Conservation (phyloP, 352 stramenopile species). For the Phytophthora foliorum region DNA sequence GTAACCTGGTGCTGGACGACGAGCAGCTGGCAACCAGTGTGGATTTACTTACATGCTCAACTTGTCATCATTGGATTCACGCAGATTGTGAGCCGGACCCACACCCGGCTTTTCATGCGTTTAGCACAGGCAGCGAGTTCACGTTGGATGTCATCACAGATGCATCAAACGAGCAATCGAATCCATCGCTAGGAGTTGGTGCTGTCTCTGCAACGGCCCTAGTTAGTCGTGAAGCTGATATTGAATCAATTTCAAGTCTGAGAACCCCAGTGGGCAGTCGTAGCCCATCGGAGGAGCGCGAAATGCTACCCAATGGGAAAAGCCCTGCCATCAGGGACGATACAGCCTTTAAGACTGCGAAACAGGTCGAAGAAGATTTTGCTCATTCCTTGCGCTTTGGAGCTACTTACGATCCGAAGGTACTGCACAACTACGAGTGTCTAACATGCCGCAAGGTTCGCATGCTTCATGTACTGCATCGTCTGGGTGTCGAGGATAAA, state of each 20-base stretch:
- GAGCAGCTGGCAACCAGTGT: slow-evolving; percentile 53
- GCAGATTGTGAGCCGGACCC: slow-evolving; percentile 80
- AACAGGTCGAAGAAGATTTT: slow-evolving; percentile 72
- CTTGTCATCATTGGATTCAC: slow-evolving; percentile 86
- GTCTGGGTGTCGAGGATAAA: slow-evolving; percentile 80
- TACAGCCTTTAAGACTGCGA: slow-evolving; percentile 51
- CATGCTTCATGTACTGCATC: slow-evolving; percentile 76
- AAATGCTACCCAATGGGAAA: slow-evolving; percentile 19
- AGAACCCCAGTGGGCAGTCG: slow-evolving; percentile 26
- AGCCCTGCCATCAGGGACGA: slow-evolving; percentile 30
- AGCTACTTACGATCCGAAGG: slow-evolving; percentile 69
- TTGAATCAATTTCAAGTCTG: slow-evolving; percentile 25
- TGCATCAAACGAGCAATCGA: slow-evolving; percentile 29
- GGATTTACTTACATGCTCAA: slow-evolving; percentile 74
- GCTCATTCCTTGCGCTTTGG: slow-evolving; percentile 70
- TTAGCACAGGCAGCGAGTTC: slow-evolving; percentile 47
- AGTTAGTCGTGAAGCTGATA: slow-evolving; percentile 20
- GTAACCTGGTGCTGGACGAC: slow-evolving; percentile 60
- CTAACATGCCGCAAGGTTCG: slow-evolving; percentile 81
- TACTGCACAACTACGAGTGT: slow-evolving; percentile 88
- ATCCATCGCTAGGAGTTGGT: neutral
- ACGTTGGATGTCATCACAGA: slow-evolving; percentile 61
- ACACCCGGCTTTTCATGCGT: slow-evolving; percentile 63
- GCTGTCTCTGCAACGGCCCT: neutral
- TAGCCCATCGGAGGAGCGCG: slow-evolving; percentile 37